Evolutionary conservation across 805 yeast genomes (phyloP).

Genomic region (Nakazawaea pomicola): DNA sequence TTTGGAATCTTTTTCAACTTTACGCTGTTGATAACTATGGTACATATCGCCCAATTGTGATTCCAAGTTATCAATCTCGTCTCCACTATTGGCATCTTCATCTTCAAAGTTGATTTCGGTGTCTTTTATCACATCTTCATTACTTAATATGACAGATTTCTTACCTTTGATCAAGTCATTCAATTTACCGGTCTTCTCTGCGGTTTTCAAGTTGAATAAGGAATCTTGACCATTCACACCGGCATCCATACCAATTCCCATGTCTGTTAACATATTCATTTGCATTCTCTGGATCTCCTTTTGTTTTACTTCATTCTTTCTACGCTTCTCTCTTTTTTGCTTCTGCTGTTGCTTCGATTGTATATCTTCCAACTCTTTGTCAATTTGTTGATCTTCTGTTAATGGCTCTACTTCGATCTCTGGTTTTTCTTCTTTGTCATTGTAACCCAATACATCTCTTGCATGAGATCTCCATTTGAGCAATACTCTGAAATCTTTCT

Average conservation of each 20-base stretch:
- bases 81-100: slow-evolving; percentile 32
- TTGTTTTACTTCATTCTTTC: slow-evolving; percentile 75
- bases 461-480: slow-evolving; percentile 88
- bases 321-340: slow-evolving; percentile 76
- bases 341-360: slow-evolving; percentile 66
- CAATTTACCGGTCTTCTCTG: slow-evolving; percentile 81
- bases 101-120: slow-evolving; percentile 57
- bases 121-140: slow-evolving; percentile 49
- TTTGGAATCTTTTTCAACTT: slow-evolving; percentile 65
- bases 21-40: slow-evolving; percentile 57
- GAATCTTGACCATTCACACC: slow-evolving; percentile 74
- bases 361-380: slow-evolving; percentile 73
- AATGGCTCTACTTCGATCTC: slow-evolving; percentile 64
- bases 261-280: slow-evolving; percentile 92
- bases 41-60: slow-evolving; percentile 83
- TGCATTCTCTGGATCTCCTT: slow-evolving; percentile 89
- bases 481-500: slow-evolving; percentile 82
- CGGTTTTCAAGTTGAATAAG: slow-evolving; percentile 76
- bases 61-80: slow-evolving; percentile 66
- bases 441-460: slow-evolving; percentile 68
- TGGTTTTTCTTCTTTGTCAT: slow-evolving; percentile 43
- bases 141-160: slow-evolving; percentile 53
- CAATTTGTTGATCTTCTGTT: slow-evolving; percentile 87
- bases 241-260: slow-evolving; percentile 91
- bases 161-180: slow-evolving; percentile 74